These are phyloP conservation scores for Ophiostoma sp. DNA, from an alignment of 2,329 filamentous ascomycete species.

Conservation along the genomic window DNA sequence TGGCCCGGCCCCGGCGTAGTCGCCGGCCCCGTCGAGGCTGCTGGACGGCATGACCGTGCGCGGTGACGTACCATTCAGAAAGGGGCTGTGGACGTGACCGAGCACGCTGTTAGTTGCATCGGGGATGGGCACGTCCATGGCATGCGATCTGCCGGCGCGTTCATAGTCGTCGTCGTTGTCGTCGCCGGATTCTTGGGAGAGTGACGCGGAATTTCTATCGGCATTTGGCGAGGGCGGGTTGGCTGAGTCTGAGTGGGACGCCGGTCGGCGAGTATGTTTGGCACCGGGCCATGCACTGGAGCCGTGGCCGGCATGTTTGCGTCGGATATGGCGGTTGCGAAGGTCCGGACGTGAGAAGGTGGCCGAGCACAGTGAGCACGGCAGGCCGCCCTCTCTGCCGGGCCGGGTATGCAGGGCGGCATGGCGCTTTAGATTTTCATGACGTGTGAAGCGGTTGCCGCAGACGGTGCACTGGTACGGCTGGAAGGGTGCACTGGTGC, in stretches of 20 bases:
- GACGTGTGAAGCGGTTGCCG: conserved; percentile 36
- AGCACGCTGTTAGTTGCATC: not conserved
- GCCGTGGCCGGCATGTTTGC: not conserved
- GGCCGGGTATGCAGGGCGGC: conserved; percentile 36
- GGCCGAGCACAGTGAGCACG: conserved; percentile 36
- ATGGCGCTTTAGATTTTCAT: conserved; percentile 41
- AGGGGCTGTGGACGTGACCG: not conserved
- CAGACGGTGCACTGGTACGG: conserved; percentile 40
- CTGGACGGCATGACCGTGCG: not conserved
- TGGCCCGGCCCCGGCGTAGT: not conserved
- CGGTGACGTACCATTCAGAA: not conserved
- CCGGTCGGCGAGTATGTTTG: not conserved
- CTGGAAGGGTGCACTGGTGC: conserved; percentile 27
- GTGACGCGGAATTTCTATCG: not conserved
- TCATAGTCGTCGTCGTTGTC: not conserved
- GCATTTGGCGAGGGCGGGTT: not conserved
- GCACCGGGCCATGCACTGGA: not conserved
- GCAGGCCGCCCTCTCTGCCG: conserved; percentile 30
- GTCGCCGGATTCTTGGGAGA: not conserved
- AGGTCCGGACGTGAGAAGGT: conserved; percentile 40
- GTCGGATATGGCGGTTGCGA: conserved; percentile 33
- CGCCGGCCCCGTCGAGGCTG: not conserved
- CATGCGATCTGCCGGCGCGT: not conserved
- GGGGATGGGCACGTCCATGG: not conserved
- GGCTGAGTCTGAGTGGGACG: not conserved